Evolutionary conservation across 352 stramenopile species (phyloP).

Genomic region (Phytophthora pisi): DNA sequence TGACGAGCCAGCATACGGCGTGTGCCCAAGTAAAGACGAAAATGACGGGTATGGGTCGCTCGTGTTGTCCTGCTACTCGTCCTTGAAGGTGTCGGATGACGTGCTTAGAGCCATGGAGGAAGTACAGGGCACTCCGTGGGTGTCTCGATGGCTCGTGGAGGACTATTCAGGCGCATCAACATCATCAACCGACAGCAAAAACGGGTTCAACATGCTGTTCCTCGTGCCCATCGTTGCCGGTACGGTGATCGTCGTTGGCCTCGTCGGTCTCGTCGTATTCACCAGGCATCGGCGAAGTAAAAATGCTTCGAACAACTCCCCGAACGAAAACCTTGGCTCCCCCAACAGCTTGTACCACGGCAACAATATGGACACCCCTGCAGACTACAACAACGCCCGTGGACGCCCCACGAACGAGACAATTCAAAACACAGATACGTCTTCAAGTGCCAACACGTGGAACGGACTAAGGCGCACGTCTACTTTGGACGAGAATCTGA

Average conservation of each 20-base stretch:
- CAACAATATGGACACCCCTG: not conserved
- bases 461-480: not conserved
- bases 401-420: conserved; percentile 1
- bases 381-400: not conserved
- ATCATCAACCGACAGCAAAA: not conserved
- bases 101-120: not conserved
- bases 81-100: not conserved
- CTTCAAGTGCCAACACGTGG: not conserved
- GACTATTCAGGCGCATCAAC: conserved; percentile 2
- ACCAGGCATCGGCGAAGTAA: conserved; percentile 9
- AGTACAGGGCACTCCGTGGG: conserved; percentile 17
- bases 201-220: not conserved
- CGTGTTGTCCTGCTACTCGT: conserved; percentile 24
- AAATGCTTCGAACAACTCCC: too few relatives aligned
- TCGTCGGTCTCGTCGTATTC: conserved; percentile 13
- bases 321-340: too few relatives aligned
- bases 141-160: conserved; percentile 23
- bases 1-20: conserved; percentile 16
- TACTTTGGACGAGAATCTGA: not conserved
- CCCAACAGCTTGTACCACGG: not conserved
- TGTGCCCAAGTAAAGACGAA: conserved; percentile 14
- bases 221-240: not conserved
- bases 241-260: conserved; percentile 10
- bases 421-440: conserved; percentile 3
- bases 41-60: conserved; percentile 31